Evolutionary conservation across 2,329 filamentous ascomycete species (phyloP), one percentile per base, ranked within the genome.

Genomic region (Sporothrix sp.): DNA sequence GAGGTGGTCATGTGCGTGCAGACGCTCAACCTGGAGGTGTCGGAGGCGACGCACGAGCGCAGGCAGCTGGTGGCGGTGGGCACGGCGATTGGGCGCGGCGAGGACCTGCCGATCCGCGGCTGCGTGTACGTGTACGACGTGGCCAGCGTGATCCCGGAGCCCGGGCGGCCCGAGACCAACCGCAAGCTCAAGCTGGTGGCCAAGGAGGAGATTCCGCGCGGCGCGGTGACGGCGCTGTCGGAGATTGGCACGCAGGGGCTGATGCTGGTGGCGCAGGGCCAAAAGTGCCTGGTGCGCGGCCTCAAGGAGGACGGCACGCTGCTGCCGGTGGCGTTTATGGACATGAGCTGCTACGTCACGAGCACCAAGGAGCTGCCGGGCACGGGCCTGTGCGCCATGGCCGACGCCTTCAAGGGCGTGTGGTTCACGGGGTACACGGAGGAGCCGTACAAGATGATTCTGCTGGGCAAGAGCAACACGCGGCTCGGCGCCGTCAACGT

Each of bases 341-440:
- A 98, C 62, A 94, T 96, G 82, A 93, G 87, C 68, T 94, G 87
- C 66, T 93, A 95, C 61, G 87, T 95, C 11, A 87, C 82, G 2
- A 81, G 84, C n/a, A 78, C 88, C 49, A 93, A 90, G 62, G 87
- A 88, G 60, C 74, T 98, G 16, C 81, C 82, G 3, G 81, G 84
- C 1, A 94, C 88, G 0, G 90, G 91, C 0, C 74, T 98, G 63
- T 89, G 87, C 61, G 74, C 95, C 10, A 82, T 96, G 69, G 86
- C 87, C 0, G 93, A 98, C 68, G 87, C 85, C 0, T 82, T 93
- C 63, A 95, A 95, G 69, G 93, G 93, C 0, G 74, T 97, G 2
- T 97, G 93, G 89, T 94, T 98, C 58, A 86, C 87, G 0, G 93
- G 93, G 0, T 98, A 96, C 63, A 93, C 87, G 8, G 91, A 98